Base-by-base conservation (phyloP, 1,139 yeast genomes). In the Pneumocystis jirovecii region DNA sequence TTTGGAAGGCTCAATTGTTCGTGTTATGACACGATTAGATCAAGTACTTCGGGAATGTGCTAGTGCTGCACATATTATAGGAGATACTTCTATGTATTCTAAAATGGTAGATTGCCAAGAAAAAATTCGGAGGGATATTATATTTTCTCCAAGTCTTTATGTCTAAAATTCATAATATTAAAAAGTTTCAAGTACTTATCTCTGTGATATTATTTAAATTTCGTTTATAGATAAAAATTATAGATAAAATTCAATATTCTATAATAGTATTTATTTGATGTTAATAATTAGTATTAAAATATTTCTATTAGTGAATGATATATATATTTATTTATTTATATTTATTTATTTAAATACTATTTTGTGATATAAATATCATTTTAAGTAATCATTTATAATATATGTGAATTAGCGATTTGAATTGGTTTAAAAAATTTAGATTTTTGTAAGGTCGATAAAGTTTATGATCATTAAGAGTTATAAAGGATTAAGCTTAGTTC, bases 1-100 rank as follows among this genome's bases (percentile, higher is more conserved):
- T 72, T 93, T 95, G 44, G 99, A 93, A 76, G 99, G 99, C 56
- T 89, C 97, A 0, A 95, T 93, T 74, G 98, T 93, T n/a, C 81
- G 98, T 72, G 97, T 93, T 7, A 93, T 93, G 64, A 89, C 96
- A 1, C 82, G 97, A 71, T 78, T 93, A 66, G 98, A 93, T 76
- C 98, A 93, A 76, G 85, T 93, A 45, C 91, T 97, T 75, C 84
- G 97, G 67, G 95, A 93, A 74, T 97, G 93, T 57, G 89, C 87
- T 79, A 87, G 89, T 66, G 97, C 97, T 3, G 93, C 97, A 0
- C 81, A 93, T 70, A 90, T 93, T 71, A 89, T 95, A 71, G 99
- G 99, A 65, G 97, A 93, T 75, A 85, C 95, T 3, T 82, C 84
- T 17, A 80, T 95, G 70, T 95, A 90, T 74, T 80, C 89, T 63